Conservation (phyloP, 257 asterid genomes). For the Gentiana macrophylla region DNA sequence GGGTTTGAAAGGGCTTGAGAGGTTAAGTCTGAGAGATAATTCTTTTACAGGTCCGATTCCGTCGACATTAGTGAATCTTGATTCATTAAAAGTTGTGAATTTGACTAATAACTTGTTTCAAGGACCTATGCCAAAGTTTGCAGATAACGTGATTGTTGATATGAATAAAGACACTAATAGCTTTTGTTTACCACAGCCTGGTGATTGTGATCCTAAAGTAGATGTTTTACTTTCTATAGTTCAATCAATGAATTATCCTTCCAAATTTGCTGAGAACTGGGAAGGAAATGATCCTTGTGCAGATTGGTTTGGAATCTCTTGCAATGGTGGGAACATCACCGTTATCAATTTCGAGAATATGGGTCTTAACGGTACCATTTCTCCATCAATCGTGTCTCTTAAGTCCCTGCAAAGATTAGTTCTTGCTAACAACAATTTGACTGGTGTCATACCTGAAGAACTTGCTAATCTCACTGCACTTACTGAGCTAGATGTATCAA, state of each 20-base stretch:
- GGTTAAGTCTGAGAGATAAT: conserved; percentile 74
- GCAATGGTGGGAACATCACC: conserved; percentile 61
- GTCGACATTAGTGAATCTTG: conserved; percentile 47
- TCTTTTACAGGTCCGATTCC: conserved; percentile 69
- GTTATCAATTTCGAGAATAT: conserved; percentile 73
- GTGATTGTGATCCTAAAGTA: conserved; percentile 74
- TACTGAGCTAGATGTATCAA: conserved; percentile 58
- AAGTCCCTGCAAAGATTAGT: conserved; percentile 57
- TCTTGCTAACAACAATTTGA: conserved; percentile 68
- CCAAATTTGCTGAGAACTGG: conserved; percentile 70
- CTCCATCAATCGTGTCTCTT: conserved; percentile 49
- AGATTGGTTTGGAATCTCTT: conserved; percentile 79
- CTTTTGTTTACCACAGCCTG: conserved; percentile 74
- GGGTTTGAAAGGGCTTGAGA: conserved; percentile 42
- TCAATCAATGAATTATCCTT: conserved; percentile 51
- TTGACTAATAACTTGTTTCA: conserved; percentile 80
- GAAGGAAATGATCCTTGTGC: conserved; percentile 74
- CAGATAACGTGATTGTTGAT: conserved; percentile 47
- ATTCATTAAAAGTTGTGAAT: conserved; percentile 56
- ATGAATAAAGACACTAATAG: conserved; percentile 45
- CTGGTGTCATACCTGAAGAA: conserved; percentile 61
- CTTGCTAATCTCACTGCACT: conserved; percentile 50
- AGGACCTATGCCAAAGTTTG: conserved; percentile 78
- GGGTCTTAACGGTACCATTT: conserved; percentile 67
- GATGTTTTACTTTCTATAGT: conserved; percentile 40